Base-by-base conservation (phyloP, 192 early-diverging fungal genomes). In the Geranomyces variabilis region DNA sequence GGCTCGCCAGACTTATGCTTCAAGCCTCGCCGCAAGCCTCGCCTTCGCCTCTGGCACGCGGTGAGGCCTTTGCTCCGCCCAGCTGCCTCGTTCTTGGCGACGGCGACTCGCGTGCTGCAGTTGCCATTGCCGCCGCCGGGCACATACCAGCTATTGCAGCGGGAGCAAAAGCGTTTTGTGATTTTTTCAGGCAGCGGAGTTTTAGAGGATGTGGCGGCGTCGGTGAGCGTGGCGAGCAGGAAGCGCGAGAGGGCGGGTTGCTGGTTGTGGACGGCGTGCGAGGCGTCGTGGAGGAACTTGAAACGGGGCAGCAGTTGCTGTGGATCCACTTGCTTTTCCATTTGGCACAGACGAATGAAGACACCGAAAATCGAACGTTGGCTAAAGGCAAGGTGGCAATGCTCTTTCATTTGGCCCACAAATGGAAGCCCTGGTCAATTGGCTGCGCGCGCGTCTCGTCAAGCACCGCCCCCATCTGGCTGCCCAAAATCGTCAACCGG, bases 141-240 rank as follows among this genome's bases (percentile, higher is more conserved):
- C 7, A 68, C 66, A 68, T 56, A 68, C 0, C 59, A 28, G 4
- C 30, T 56, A 7, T 48, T n/a, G 31, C 58, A 60, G 22, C 58
- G 58, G 15, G 58, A 60, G 58, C 58, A 60, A 17, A 60, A 60
- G 24, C 58, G 24, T 30, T 34, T 60, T 17, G 31, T 34, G 8
- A 60, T 19, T 8, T 34, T 60, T 17, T 60, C 58, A 26, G 58
- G 58, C 9, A 60, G 29, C 29, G 58, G 31, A 60, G 58, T 60
- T 2, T 7, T 19, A 7, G 58, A 6, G 29, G 31, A 6, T 17
- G 29, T 7, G 8, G 21, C 17, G 29, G 31, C 31, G 31, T 60
- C 58, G 17, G 58, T 10, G 58, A 60, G 58, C 17, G 58, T 28
- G 31, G 58, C 8, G 29, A 60, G 29, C 17, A 60, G 31, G 29